These are phyloP conservation scores for Achlya hypogyna DNA, from an alignment of 352 stramenopile species.

Conservation along the genomic window DNA sequence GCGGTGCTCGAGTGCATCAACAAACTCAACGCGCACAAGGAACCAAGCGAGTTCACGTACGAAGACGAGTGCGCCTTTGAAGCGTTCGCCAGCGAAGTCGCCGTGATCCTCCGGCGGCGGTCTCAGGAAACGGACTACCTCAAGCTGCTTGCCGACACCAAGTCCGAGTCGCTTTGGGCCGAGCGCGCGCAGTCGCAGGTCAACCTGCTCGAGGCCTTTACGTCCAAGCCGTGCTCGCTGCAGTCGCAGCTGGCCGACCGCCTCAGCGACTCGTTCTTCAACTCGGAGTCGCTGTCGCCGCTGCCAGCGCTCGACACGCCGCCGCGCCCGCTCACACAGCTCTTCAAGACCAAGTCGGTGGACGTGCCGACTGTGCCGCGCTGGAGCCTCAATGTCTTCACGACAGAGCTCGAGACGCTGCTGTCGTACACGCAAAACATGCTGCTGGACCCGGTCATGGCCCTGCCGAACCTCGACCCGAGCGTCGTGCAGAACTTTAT, in stretches of 20 bases:
- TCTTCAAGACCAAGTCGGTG: slow-evolving; percentile 10
- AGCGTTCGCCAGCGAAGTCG: slow-evolving; percentile 77
- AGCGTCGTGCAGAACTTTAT: slow-evolving; percentile 69
- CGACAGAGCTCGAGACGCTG: slow-evolving; percentile 36
- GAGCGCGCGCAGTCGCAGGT: slow-evolving; percentile 64
- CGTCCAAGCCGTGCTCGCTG: slow-evolving; percentile 48
- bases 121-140: slow-evolving; percentile 86
- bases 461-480: slow-evolving; percentile 47
- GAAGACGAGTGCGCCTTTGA: slow-evolving; percentile 82
- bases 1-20: slow-evolving; percentile 86
- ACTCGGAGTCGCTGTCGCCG: slow-evolving; percentile 26
- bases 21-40: slow-evolving; percentile 37
- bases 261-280: slow-evolving; percentile 49
- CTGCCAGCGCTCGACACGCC: not conserved
- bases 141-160: slow-evolving; percentile 74
- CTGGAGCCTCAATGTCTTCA: slow-evolving; percentile 81
- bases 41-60: slow-evolving; percentile 62
- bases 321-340: not conserved
- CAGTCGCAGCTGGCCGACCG: slow-evolving; percentile 39
- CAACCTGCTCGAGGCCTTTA: slow-evolving; percentile 69
- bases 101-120: slow-evolving; percentile 69
- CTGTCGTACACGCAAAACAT: slow-evolving; percentile 59
- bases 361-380: slow-evolving; percentile 13
- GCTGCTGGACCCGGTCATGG: slow-evolving; percentile 64
- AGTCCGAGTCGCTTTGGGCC: slow-evolving; percentile 57